These are phyloP conservation scores for Hortaea werneckii DNA, from an alignment of 2,329 filamentous ascomycete genomes.

Conservation along the genomic window DNA sequence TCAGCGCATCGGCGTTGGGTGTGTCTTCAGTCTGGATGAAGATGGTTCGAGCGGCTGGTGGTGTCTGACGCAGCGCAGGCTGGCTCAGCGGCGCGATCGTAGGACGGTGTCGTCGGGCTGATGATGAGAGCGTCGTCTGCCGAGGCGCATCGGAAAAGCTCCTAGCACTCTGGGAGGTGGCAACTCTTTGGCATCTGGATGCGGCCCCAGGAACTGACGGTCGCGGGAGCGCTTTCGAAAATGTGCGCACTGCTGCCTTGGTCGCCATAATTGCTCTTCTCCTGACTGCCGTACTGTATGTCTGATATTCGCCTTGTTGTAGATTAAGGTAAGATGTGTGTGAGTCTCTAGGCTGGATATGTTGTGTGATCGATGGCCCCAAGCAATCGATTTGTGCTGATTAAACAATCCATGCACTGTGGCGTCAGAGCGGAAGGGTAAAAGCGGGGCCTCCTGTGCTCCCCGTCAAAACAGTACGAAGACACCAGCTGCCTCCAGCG, in stretches of 20 bases:
- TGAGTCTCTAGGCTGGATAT: background rate
- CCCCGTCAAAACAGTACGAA: no score
- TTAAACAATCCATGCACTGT: background rate
- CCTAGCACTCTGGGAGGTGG: slow-evolving; percentile 6
- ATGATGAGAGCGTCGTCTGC: slow-evolving; percentile 14
- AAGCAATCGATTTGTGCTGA: background rate
- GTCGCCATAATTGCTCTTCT: slow-evolving; percentile 7
- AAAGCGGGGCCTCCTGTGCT: no score
- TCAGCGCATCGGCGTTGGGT: slow-evolving; percentile 86
- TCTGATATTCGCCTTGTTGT: background rate
- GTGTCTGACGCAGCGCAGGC: slow-evolving; percentile 20
- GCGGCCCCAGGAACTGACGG: slow-evolving; percentile 4
- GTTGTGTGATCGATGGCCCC: background rate
- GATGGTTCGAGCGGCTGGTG: slow-evolving; percentile 40
- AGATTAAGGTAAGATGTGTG: background rate
- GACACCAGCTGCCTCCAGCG: no score
- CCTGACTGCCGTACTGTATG: background rate
- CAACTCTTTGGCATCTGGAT: slow-evolving; percentile 9
- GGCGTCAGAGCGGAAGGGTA: background rate
- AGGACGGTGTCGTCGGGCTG: slow-evolving; percentile 14
- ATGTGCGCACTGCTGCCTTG: slow-evolving; percentile 11
- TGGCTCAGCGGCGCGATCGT: slow-evolving; percentile 12
- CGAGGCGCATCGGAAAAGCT: slow-evolving; percentile 12
- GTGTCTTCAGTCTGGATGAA: slow-evolving; percentile 97
- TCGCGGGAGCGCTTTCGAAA: slow-evolving; percentile 10